phyloP scores from a whole-genome alignment of 1,284 basidiomycete species.

The Singerocomus rubriflavus region DNA sequence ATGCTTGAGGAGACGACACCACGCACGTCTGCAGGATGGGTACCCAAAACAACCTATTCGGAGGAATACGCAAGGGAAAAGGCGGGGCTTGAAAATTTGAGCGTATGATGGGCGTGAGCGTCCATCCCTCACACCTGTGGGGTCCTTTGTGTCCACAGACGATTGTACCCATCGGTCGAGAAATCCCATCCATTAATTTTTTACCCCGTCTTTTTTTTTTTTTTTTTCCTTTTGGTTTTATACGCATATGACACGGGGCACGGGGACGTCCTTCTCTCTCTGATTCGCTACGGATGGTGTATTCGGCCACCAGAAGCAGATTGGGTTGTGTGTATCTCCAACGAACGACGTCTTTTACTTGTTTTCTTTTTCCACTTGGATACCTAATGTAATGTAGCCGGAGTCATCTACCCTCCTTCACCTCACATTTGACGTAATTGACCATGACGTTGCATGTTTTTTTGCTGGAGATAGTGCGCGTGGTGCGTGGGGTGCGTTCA shows the following conservation, averaged over 20 bases:
- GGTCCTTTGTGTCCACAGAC: background rate
- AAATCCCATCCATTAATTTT: background rate
- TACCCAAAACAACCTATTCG: conserved; percentile 12
- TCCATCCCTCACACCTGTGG: background rate
- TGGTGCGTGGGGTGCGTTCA: no score
- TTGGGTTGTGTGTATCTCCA: background rate
- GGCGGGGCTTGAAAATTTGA: conserved; percentile 3
- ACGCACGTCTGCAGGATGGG: conserved; percentile 21
- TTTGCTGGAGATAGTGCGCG: no score
- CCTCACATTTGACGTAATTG: background rate
- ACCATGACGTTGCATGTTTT: background rate
- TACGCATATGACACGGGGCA: background rate
- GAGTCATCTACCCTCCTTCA: no score
- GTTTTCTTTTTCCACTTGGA: background rate
- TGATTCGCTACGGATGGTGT: background rate
- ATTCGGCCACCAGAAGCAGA: background rate
- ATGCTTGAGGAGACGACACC: conserved; percentile 30
- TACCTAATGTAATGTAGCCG: background rate
- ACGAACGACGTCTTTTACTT: background rate
- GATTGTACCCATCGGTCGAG: no score
- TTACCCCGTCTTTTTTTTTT: no score
- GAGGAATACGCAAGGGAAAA: conserved; percentile 17
- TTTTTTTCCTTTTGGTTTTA: background rate
- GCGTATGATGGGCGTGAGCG: conserved; percentile 2
- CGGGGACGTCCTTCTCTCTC: no score